Evolutionary conservation across 2,329 filamentous ascomycete species (phyloP), one percentile per base, ranked within the genome.

Genomic region (Pseudovirgaria hyperparasitica): DNA sequence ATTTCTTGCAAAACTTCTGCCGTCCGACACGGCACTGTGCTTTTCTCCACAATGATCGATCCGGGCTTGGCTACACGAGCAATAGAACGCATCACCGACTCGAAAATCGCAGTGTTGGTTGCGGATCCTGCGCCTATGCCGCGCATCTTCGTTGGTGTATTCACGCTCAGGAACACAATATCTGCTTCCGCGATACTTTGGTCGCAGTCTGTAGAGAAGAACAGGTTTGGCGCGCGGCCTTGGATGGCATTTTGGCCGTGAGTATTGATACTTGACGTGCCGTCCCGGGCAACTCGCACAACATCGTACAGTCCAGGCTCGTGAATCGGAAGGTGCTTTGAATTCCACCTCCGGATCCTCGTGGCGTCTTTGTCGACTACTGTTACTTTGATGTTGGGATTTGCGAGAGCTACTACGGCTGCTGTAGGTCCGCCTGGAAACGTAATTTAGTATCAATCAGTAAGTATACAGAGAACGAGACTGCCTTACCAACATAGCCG

Each of bases 31-130:
- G 81, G 81, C 15, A 86, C 81, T 0, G 81, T 87, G 30, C 72
- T 79, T 59, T 86, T 87, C 58, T 86, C 80, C 12, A 86, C 80
- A 26, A 87, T 71, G 29, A 86, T 80, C 29, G 76, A 71, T 25
- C 74, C 75, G 11, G 65, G 59, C 16, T 66, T 71, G 3, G 79
- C 76, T 34, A 75, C 62, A 37, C 69, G 60, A 7, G 78, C 80
- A 18, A 86, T 74, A 29, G 71, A 70, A 26, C 67, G 63, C 2
- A 72, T 72, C 5, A 77, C 79, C 11, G 70, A 70, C 48, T 86
- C 79, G 15, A 86, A 69, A 9, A 72, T 71, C 2, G 70, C 71
- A 58, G 85, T 70, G 40, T 86, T 77, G 10, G 77, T 77, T 0
- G 80, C 79, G 37, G 65, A 67, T 8, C 78, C 79, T 4, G 74